Percentiles rank a stretch among this genome's conserved stretches.
Evolutionary conservation across 2,329 filamentous ascomycete species (phyloP).

Genomic region (Alternaria rosae): DNA sequence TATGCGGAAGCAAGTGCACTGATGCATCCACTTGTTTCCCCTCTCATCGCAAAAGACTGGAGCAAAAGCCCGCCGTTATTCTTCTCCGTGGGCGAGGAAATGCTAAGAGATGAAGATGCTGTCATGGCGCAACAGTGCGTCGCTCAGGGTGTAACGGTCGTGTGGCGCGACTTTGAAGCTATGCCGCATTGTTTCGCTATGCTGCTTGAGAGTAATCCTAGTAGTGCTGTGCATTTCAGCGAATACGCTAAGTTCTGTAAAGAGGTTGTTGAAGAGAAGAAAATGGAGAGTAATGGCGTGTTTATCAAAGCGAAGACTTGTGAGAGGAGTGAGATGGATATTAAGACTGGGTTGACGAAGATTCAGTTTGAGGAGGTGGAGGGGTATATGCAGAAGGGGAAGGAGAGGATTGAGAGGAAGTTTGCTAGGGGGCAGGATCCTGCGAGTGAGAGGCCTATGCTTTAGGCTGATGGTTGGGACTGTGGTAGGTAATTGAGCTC

Average conservation of each 20-base stretch:
- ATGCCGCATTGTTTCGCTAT: conserved; percentile 77
- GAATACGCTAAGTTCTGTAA: conserved; percentile 47
- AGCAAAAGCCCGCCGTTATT: conserved; percentile 69
- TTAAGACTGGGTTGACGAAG: conserved; percentile 30
- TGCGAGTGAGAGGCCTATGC: conserved; percentile 33
- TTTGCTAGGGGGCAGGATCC: conserved; percentile 26
- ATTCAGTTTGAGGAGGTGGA: conserved; percentile 44
- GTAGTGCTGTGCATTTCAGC: conserved; percentile 43
- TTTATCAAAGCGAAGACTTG: conserved; percentile 43
- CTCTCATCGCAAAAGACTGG: conserved; percentile 69
- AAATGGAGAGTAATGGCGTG: conserved; percentile 30
- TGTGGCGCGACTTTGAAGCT: conserved; percentile 76
- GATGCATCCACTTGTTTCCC: conserved; percentile 72
- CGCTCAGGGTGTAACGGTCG: conserved; percentile 65
- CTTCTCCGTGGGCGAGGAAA: conserved; percentile 74
- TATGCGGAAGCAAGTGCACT: conserved; percentile 56
- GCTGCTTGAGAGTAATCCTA: conserved; percentile 49
- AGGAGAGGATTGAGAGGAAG: conserved; percentile 31
- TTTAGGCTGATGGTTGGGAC: conserved; percentile 6
- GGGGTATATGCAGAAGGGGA: conserved; percentile 38
- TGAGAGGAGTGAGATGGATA: conserved; percentile 34
- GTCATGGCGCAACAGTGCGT: conserved; percentile 66
- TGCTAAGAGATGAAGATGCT: conserved; percentile 71
- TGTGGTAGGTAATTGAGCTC: neutral
- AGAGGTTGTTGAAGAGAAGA: conserved; percentile 34